Evolutionary conservation across 805 yeast species (phyloP), one percentile per base, ranked within the genome.

Genomic region (Ogataea allantospora): DNA sequence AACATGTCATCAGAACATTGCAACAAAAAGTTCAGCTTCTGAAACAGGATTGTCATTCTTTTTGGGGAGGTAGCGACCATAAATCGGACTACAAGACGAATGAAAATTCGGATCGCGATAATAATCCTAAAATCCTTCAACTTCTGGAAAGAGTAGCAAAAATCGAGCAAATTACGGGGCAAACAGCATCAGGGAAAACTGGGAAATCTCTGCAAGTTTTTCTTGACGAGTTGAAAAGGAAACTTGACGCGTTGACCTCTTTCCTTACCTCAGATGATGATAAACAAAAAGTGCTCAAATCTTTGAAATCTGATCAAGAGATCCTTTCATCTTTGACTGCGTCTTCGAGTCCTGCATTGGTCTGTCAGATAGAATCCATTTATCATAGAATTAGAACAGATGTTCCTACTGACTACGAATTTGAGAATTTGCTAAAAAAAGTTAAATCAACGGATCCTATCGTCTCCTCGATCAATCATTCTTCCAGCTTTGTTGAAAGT

Each of bases 391-490:
- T 11, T 8, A 11, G 9, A 3, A 29, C 12, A 6, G 15, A 13
- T 9, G 15, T 18, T 5, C 11, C 8, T 7, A 10, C n/a, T 4
- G 14, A 18, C 11, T 7, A 11, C 4, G 23, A 29, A 11, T 3
- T 29, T 11, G 21, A 17, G 6, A 29, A 5, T 18, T 8, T 18
- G 4, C 8, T n/a, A 3, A 30, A 28, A 4, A 45, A 55, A 39
- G 31, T 61, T 15, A 49, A 46, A 28, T 26, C 50, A 0, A 42
- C 56, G 3, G 46, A 58, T 27, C 16, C 36, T 5, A 13, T 52
- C 5, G 30, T 5, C 15, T 24, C 27, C 13, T 38, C 40, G 6
- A 18, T 46, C 7, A 19, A 45, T 1, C 22, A 28, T 12, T 38
- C 49, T 3, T 39, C 44, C 1, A 24, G 38, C 7, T 46, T 48